Conservation (phyloP, 192 early-diverging fungal genomes). For the Linderina pennispora region DNA sequence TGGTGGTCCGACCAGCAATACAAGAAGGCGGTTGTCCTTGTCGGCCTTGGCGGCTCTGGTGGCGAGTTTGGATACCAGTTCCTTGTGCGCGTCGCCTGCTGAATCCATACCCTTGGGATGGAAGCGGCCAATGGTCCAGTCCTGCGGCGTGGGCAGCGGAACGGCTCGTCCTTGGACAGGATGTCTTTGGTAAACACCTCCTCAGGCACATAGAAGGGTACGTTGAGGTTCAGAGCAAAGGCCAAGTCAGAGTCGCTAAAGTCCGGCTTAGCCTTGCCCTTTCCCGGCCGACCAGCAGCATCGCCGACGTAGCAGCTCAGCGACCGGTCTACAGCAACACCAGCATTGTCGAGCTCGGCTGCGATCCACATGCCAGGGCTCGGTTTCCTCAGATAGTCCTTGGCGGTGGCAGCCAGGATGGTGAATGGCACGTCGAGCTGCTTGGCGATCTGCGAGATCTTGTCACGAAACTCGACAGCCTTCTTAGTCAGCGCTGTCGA, state of each 20-base stretch:
- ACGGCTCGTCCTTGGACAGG: slow-evolving; percentile 9
- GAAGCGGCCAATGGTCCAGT: slow-evolving; percentile 7
- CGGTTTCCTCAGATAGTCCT: slow-evolving; percentile 53
- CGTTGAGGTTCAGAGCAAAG: slow-evolving; percentile 68
- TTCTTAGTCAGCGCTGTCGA: slow-evolving; percentile 9
- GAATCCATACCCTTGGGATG: neutral
- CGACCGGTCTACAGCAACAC: slow-evolving; percentile 42
- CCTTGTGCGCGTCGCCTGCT: neutral
- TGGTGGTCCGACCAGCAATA: slow-evolving; percentile 76
- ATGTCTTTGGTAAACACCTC: slow-evolving; percentile 59
- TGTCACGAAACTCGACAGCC: slow-evolving; percentile 40
- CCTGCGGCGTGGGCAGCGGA: slow-evolving; percentile 16
- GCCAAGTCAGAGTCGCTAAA: slow-evolving; percentile 82
- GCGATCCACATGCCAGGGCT: slow-evolving; percentile 37
- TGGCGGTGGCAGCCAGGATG: slow-evolving; percentile 62
- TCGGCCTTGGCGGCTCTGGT: slow-evolving; percentile 14
- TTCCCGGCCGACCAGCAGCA: slow-evolving; percentile 74
- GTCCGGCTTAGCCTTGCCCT: slow-evolving; percentile 67
- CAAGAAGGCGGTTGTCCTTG: slow-evolving; percentile 47
- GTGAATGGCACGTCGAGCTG: slow-evolving; percentile 67
- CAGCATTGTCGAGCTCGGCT: slow-evolving; percentile 25
- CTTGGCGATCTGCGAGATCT: slow-evolving; percentile 72
- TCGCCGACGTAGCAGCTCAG: slow-evolving; percentile 86
- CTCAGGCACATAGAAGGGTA: slow-evolving; percentile 81
- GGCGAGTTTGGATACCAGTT: slow-evolving; percentile 16